A percentile compares a stretch with the other conserved stretches of the same genome.
Conservation (phyloP, 768 basidiomycete species). For the Pisolithus marmoratus region DNA sequence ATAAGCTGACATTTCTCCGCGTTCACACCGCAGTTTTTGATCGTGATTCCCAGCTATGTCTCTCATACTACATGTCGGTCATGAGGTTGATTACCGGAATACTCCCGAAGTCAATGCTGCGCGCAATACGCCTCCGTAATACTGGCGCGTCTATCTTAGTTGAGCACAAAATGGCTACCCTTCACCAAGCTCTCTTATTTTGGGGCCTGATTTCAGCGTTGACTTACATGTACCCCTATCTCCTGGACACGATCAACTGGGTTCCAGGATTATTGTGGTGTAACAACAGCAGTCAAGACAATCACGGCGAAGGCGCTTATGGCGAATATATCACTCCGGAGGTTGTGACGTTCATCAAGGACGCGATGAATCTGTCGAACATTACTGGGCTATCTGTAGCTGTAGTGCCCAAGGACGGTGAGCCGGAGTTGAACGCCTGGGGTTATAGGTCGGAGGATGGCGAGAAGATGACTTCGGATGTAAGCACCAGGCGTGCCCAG, state of each 20-base stretch:
- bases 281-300: too few relatives aligned
- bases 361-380: conserved; percentile 15
- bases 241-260: conserved; percentile 1
- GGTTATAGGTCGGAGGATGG: conserved; percentile 32
- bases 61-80: too few relatives aligned
- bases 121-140: too few relatives aligned
- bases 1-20: too few relatives aligned
- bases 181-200: too few relatives aligned
- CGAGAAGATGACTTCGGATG: conserved; percentile 27
- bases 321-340: conserved; percentile 12
- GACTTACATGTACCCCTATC: conserved; percentile 4
- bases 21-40: too few relatives aligned
- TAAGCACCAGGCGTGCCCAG: conserved; percentile 11
- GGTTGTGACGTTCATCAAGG: conserved; percentile 14
- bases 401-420: conserved; percentile 19
- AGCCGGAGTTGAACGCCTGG: conserved; percentile 28
- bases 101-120: too few relatives aligned
- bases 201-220: conserved; percentile 6
- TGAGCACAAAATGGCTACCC: too few relatives aligned
- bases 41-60: too few relatives aligned
- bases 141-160: too few relatives aligned
- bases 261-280: too few relatives aligned
- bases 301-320: not conserved
- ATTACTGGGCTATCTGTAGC: conserved; percentile 28
- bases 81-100: too few relatives aligned